Evolutionary conservation across 495 filamentous ascomycete genomes (phyloP).

Genomic region (Viridothelium virens): DNA sequence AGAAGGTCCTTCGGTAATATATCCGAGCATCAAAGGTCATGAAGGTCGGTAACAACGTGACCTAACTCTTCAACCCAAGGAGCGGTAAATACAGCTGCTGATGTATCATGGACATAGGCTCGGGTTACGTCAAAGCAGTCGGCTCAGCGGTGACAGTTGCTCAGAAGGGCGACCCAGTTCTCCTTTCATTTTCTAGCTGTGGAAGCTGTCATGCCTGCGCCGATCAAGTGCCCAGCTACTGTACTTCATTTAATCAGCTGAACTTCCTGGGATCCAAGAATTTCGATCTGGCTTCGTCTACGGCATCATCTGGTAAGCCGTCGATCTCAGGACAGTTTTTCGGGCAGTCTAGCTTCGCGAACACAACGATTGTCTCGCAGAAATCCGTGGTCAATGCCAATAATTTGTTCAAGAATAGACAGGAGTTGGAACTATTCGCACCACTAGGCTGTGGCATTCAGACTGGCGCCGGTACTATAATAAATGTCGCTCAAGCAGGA

Average conservation of each 20-base stretch:
- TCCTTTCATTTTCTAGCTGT: slow-evolving; percentile 36
- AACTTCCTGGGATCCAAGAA: slow-evolving; percentile 24
- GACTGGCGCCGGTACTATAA: slow-evolving; percentile 35
- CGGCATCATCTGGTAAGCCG: slow-evolving; percentile 13
- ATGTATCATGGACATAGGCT: slow-evolving; percentile 18
- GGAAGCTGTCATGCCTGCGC: slow-evolving; percentile 32
- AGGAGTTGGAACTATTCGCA: slow-evolving; percentile 31
- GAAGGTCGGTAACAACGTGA: slow-evolving; percentile 19
- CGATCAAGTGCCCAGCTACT: slow-evolving; percentile 26
- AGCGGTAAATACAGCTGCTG: background rate
- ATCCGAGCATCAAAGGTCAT: slow-evolving; percentile 29
- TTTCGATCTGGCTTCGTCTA: slow-evolving; percentile 19
- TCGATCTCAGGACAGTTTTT: slow-evolving; percentile 27
- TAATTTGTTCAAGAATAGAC: slow-evolving; percentile 20
- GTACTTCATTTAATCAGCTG: slow-evolving; percentile 22
- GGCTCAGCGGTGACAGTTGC: slow-evolving; percentile 26
- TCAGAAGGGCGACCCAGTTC: slow-evolving; percentile 25
- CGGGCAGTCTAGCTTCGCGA: slow-evolving; percentile 29
- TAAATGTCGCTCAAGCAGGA: slow-evolving; percentile 23
- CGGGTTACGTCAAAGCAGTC: slow-evolving; percentile 27
- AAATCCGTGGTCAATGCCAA: slow-evolving; percentile 31
- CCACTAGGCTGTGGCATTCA: slow-evolving; percentile 41
- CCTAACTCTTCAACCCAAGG: background rate
- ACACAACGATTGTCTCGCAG: slow-evolving; percentile 28
- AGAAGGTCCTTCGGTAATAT: slow-evolving; percentile 19